These are phyloP conservation scores for Eragrostis tef DNA, from an alignment of 202 grass and related monocot genomes.

Conservation along the genomic window DNA sequence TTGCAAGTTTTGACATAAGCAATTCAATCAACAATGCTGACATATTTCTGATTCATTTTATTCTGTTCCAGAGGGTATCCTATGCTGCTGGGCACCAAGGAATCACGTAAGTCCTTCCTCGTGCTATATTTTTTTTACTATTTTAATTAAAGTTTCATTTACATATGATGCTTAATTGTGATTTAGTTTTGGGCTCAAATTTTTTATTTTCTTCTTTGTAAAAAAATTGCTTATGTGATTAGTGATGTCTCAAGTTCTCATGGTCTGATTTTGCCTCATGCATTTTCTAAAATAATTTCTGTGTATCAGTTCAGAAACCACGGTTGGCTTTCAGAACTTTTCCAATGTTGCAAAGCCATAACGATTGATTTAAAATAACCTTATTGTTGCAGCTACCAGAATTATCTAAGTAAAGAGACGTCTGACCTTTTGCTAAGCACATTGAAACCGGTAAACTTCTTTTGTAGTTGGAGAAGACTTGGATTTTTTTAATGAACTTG, in stretches of 20 bases:
- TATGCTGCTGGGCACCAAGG: slow-evolving; percentile 58
- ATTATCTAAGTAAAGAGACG: slow-evolving; percentile 86
- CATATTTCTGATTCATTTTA: slow-evolving; percentile 47
- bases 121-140: slow-evolving; percentile 25
- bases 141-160: slow-evolving; percentile 26
- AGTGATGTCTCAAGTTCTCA: slow-evolving; percentile 1
- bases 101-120: slow-evolving; percentile 64
- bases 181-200: slow-evolving; percentile 24
- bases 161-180: background rate
- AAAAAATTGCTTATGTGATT: slow-evolving; percentile 26
- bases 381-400: slow-evolving; percentile 74
- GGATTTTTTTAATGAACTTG: no score
- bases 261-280: background rate
- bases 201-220: slow-evolving; percentile 27
- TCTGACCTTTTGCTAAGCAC: slow-evolving; percentile 78
- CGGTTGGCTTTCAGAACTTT: slow-evolving; percentile 15
- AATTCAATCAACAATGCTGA: slow-evolving; percentile 18
- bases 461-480: slow-evolving; percentile 24
- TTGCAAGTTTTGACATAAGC: slow-evolving; percentile 1
- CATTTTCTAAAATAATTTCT: slow-evolving; percentile 16
- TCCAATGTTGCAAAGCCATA: slow-evolving; percentile 28
- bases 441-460: slow-evolving; percentile 76
- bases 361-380: slow-evolving; percentile 1
- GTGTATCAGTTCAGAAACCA: background rate
- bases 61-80: slow-evolving; percentile 76